These are phyloP conservation scores for Psilocybe tampanensis DNA, from an alignment of 768 basidiomycete genomes.

Conservation along the genomic window DNA sequence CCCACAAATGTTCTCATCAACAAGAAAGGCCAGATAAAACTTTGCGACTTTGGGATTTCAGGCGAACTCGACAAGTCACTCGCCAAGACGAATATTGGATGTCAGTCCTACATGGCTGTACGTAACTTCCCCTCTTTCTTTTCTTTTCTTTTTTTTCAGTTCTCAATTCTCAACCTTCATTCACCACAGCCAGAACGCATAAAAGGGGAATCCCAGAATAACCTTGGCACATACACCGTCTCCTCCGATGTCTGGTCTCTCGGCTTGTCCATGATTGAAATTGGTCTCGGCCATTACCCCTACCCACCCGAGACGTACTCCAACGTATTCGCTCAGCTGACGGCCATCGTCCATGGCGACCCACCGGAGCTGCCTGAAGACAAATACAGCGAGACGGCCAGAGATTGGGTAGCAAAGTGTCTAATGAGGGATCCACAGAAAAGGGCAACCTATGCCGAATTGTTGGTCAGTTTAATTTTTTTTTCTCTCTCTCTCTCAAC, in stretches of 20 bases:
- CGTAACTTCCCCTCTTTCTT: no score
- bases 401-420: constrained; percentile 83
- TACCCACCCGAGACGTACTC: constrained; percentile 97
- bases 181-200: constrained; percentile 85
- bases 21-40: constrained; percentile 84
- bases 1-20: constrained; percentile 95
- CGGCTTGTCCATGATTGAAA: constrained; percentile 91
- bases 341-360: constrained; percentile 96
- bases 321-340: constrained; percentile 94
- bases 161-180: background rate
- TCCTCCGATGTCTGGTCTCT: constrained; percentile 98
- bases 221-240: constrained; percentile 89
- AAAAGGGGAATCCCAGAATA: constrained; percentile 88
- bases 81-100: constrained; percentile 98
- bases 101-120: constrained; percentile 98
- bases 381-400: constrained; percentile 65
- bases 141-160: background rate
- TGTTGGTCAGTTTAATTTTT: constrained; percentile 57
- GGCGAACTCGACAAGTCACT: constrained; percentile 95
- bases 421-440: constrained; percentile 78
- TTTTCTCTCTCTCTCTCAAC: background rate
- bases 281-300: constrained; percentile 88
- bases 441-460: constrained; percentile 81
- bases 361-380: constrained; percentile 84
- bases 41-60: constrained; percentile 99